Evolutionary conservation across 345 rosid genomes (phyloP).

Genomic region (Kernera saxatilis): DNA sequence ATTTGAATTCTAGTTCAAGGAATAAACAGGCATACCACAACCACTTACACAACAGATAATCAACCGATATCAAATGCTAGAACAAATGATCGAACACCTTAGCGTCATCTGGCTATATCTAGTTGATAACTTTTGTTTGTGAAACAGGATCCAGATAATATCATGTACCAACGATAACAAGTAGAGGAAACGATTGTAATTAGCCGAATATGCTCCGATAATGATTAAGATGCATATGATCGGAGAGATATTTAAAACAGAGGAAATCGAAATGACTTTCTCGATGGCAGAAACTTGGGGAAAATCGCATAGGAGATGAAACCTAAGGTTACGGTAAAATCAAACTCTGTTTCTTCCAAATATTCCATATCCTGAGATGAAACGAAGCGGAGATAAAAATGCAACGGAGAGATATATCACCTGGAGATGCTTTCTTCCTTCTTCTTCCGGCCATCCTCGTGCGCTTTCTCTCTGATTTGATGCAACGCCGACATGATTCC

Average conservation of each 20-base stretch:
- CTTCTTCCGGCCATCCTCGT: slow-evolving; percentile 73
- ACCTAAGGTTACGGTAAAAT: neutral
- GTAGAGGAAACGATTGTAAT: neutral
- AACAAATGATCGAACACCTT: slow-evolving; percentile 15
- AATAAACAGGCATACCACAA: neutral
- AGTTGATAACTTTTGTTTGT: neutral
- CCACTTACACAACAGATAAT: neutral
- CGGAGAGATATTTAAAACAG: neutral
- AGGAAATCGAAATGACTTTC: neutral
- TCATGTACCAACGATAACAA: neutral
- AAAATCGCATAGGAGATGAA: neutral
- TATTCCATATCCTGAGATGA: neutral
- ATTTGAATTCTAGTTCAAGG: neutral
- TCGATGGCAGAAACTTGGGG: neutral
- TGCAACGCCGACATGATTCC: slow-evolving; percentile 82
- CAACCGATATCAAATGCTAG: neutral
- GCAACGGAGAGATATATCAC: slow-evolving; percentile 26
- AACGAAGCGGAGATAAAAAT: neutral
- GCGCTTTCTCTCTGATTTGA: slow-evolving; percentile 67
- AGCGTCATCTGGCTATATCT: neutral
- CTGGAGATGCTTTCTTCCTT: slow-evolving; percentile 86
- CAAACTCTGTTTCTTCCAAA: neutral
- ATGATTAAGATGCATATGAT: neutral
- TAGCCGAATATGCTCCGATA: neutral
- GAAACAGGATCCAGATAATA: slow-evolving; percentile 3